Evolutionary conservation across 2,329 filamentous ascomycete genomes (phyloP).

Genomic region (Trichothecium roseum): DNA sequence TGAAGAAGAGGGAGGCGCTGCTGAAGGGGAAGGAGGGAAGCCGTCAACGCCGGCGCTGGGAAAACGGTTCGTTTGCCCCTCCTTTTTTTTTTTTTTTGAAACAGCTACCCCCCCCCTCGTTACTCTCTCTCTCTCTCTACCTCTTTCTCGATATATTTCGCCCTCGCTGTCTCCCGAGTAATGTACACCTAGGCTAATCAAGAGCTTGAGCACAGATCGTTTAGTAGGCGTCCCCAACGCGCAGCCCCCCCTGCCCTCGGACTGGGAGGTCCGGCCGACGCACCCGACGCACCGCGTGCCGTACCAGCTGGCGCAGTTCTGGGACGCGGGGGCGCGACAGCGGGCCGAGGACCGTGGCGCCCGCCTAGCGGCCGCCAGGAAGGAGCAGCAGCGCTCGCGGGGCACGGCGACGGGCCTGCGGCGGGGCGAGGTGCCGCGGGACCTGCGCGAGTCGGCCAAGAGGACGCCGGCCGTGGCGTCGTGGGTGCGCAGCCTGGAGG

Average conservation of each 20-base stretch:
- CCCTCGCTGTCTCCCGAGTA: too few relatives aligned
- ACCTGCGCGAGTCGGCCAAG: constrained; percentile 74
- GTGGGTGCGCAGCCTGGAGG: constrained; percentile 75
- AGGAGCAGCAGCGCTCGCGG: constrained; percentile 31
- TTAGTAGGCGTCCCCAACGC: constrained; percentile 79
- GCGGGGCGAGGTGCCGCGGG: constrained; percentile 58
- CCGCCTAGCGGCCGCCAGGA: constrained; percentile 29
- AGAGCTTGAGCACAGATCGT: constrained; percentile 51
- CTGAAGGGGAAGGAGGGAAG: constrained; percentile 87
- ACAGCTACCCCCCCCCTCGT: constrained; percentile 1
- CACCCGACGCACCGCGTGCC: constrained; percentile 70
- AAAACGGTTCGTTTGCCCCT: constrained; percentile 64
- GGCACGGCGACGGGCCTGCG: constrained; percentile 32
- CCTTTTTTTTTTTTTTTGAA: too few relatives aligned
- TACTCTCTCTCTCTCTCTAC: too few relatives aligned
- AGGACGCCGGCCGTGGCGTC: constrained; percentile 65
- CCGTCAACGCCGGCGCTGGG: constrained; percentile 79
- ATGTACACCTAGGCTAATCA: background rate
- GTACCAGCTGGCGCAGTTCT: constrained; percentile 80
- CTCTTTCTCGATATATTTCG: background rate
- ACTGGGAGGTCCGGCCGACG: constrained; percentile 77
- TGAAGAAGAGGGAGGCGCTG: constrained; percentile 57
- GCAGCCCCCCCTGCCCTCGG: constrained; percentile 68
- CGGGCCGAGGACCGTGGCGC: constrained; percentile 37
- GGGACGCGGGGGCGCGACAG: constrained; percentile 52